phyloP scores from a whole-genome alignment of 495 filamentous ascomycete genomes.

The Hyaloscypha bicolor region DNA sequence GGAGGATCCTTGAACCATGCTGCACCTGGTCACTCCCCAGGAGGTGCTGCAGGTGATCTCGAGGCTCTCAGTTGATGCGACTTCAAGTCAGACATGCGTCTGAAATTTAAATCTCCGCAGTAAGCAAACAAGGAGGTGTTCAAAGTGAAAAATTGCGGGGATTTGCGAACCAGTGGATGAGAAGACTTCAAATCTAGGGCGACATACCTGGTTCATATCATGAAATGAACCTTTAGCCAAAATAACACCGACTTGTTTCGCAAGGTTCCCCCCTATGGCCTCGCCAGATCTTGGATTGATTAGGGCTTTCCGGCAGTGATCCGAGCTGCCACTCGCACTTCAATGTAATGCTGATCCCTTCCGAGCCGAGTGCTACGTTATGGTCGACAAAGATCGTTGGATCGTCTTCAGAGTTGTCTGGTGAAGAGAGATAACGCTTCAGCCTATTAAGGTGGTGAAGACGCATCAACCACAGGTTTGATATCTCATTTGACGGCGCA shows the following conservation, averaged over 20 bases:
- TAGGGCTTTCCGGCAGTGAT: background rate
- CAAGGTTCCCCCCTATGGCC: background rate
- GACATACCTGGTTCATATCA: background rate
- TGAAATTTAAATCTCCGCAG: background rate
- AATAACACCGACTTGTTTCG: background rate
- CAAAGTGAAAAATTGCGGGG: background rate
- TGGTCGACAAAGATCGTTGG: background rate
- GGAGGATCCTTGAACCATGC: background rate
- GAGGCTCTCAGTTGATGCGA: slow-evolving; percentile 2
- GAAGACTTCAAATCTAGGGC: background rate
- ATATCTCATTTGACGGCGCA: too few species aligned
- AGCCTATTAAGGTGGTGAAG: too few species aligned
- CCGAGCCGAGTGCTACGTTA: background rate
- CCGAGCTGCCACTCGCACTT: background rate
- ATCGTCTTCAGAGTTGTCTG: too few species aligned
- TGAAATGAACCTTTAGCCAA: background rate
- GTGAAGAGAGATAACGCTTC: too few species aligned
- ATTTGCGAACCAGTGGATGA: background rate
- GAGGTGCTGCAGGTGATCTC: background rate
- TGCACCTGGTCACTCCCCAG: background rate
- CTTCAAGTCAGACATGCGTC: background rate
- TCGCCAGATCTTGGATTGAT: background rate
- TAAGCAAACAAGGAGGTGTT: background rate
- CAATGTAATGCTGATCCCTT: background rate
- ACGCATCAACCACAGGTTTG: too few species aligned